Percentiles rank a stretch among this genome's conserved stretches.
These are phyloP conservation scores for Sergeia podlipaevii DNA, from an alignment of 208 protist species.

Conservation along the genomic window DNA sequence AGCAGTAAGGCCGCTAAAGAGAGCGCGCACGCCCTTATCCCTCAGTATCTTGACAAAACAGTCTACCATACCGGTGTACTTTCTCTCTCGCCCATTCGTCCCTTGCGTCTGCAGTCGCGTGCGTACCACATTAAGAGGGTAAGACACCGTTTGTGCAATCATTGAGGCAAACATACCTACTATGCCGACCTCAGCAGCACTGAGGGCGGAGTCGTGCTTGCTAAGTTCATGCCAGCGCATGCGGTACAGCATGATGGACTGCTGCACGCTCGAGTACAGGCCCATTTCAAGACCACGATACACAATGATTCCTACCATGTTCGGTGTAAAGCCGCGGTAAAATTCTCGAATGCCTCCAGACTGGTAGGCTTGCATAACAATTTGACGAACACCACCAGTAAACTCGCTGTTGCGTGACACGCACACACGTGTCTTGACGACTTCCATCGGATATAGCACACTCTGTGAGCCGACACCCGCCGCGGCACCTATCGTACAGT, in stretches of 20 bases:
- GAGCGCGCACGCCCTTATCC: slow-evolving; percentile 62
- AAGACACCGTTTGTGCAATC: slow-evolving; percentile 85
- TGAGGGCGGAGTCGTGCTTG: slow-evolving; percentile 65
- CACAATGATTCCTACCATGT: slow-evolving; percentile 85
- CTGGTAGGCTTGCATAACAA: slow-evolving; percentile 54
- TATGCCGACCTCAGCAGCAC: slow-evolving; percentile 55
- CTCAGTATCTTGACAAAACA: slow-evolving; percentile 83
- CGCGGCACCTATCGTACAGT: slow-evolving; percentile 79
- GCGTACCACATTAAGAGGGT: slow-evolving; percentile 89
- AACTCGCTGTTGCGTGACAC: slow-evolving; percentile 75
- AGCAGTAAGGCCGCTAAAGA: slow-evolving; percentile 87
- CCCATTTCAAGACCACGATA: slow-evolving; percentile 90
- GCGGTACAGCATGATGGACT: slow-evolving; percentile 81
- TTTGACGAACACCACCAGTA: slow-evolving; percentile 53
- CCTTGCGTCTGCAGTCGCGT: slow-evolving; percentile 89
- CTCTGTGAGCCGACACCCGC: slow-evolving; percentile 86
- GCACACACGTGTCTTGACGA: slow-evolving; percentile 88
- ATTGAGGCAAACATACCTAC: slow-evolving; percentile 79
- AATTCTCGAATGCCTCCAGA: slow-evolving; percentile 76
- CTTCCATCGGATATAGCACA: slow-evolving; percentile 86
- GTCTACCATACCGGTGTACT: slow-evolving; percentile 84
- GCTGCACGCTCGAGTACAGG: slow-evolving; percentile 83
- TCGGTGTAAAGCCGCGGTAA: slow-evolving; percentile 76
- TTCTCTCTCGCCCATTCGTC: slow-evolving; percentile 63
- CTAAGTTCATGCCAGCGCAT: slow-evolving; percentile 55